These are phyloP conservation scores for Ophiostoma sp. DNA, from an alignment of 2,329 filamentous ascomycete species.

Conservation along the genomic window DNA sequence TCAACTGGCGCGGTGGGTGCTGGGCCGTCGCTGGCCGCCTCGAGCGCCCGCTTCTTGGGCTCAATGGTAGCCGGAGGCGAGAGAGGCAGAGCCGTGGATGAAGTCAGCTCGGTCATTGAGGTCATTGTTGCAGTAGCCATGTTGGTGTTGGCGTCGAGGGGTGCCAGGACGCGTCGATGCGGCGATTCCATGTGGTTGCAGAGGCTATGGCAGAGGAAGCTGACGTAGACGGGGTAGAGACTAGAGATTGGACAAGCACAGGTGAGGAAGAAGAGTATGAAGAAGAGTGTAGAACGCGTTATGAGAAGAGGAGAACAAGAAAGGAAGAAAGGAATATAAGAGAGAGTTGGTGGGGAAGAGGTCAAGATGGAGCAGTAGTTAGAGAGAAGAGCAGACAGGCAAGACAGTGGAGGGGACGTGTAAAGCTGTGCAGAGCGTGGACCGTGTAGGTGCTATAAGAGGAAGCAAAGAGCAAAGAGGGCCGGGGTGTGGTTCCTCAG, in stretches of 20 bases:
- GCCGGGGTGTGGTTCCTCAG: slow-evolving; percentile 13
- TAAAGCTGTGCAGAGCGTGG: not conserved
- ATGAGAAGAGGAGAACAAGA: not conserved
- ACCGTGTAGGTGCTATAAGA: slow-evolving; percentile 5
- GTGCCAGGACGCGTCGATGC: slow-evolving; percentile 44
- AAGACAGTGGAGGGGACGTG: slow-evolving; percentile 4
- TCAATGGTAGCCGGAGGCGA: slow-evolving; percentile 12
- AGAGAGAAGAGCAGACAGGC: not conserved
- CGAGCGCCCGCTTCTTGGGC: slow-evolving; percentile 17
- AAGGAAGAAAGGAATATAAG: slow-evolving; percentile 10
- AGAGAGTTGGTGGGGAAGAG: slow-evolving; percentile 4
- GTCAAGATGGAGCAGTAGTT: not conserved
- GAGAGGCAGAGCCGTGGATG: not conserved
- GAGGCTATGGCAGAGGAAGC: not conserved
- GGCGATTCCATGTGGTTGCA: not conserved
- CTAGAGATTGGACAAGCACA: not conserved
- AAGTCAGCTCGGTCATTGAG: no score
- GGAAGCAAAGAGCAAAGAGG: not conserved
- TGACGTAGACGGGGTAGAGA: not conserved
- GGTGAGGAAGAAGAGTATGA: not conserved
- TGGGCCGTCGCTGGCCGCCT: slow-evolving; percentile 10
- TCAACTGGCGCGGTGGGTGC: slow-evolving; percentile 2
- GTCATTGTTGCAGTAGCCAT: not conserved
- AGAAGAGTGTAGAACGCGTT: not conserved
- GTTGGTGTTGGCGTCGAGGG: slow-evolving; percentile 31